Conservation (phyloP, 106 monocot genomes). For the Amphibolis antarctica region DNA sequence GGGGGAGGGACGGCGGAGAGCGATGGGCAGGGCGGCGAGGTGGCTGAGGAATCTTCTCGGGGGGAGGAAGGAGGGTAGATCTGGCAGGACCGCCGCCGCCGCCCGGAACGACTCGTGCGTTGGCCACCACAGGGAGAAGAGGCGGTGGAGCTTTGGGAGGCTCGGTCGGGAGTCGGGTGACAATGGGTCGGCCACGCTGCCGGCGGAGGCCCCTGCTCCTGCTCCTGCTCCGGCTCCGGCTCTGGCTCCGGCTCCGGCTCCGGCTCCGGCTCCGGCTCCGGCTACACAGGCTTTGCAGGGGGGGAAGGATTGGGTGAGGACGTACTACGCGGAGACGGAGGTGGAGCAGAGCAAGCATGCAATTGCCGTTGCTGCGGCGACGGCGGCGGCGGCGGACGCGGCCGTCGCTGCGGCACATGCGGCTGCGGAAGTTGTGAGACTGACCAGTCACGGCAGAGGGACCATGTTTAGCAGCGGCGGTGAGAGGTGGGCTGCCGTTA, state of each 20-base stretch:
- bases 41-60: constrained; percentile 13
- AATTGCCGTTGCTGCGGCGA: constrained; percentile 85
- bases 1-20: background rate
- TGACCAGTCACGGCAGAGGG: constrained; percentile 14
- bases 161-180: constrained; percentile 4
- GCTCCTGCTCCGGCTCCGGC: too few species aligned
- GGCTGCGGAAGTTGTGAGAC: constrained; percentile 33
- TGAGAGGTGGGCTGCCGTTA: constrained; percentile 14
- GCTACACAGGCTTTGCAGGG: background rate
- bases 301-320: constrained; percentile 37
- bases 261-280: too few species aligned
- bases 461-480: constrained; percentile 2
- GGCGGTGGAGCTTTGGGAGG: constrained; percentile 14
- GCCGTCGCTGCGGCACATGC: constrained; percentile 73
- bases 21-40: constrained; percentile 17
- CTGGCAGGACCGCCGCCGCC: too few species aligned
- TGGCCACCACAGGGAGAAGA: constrained; percentile 5
- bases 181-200: background rate
- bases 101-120: too few species aligned
- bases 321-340: constrained; percentile 55
- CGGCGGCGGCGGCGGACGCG: constrained; percentile 63
- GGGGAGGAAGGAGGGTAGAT: constrained; percentile 6
- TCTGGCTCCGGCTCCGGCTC: too few species aligned
- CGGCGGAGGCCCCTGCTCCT: background rate
- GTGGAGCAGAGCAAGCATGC: constrained; percentile 88